phyloP scores from a whole-genome alignment of 2,329 filamentous ascomycete species.

The Endocalyx cinctus region DNA sequence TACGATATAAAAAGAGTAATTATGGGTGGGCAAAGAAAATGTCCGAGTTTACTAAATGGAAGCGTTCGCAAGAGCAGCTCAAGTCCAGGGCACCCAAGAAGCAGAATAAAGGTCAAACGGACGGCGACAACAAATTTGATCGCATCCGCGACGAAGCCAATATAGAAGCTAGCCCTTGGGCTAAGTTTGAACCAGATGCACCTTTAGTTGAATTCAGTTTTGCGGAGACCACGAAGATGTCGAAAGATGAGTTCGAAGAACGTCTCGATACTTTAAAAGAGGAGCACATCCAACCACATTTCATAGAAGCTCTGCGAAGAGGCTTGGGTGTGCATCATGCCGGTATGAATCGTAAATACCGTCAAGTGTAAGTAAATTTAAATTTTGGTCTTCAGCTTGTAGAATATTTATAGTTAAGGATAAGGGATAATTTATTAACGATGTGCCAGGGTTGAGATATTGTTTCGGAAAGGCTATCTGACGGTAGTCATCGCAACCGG shows the following conservation, averaged over 20 bases:
- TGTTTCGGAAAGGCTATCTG: slow-evolving; percentile 69
- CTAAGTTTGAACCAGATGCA: slow-evolving; percentile 62
- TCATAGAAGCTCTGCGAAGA: slow-evolving; percentile 58
- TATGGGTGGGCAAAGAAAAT: slow-evolving; percentile 58
- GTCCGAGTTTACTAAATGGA: slow-evolving; percentile 52
- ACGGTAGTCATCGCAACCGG: slow-evolving; percentile 70
- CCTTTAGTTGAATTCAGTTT: slow-evolving; percentile 63
- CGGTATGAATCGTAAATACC: slow-evolving; percentile 73
- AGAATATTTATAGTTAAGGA: no score
- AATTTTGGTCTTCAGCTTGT: no score
- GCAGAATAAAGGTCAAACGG: slow-evolving; percentile 30
- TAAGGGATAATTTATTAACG: no score
- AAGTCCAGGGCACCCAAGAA: slow-evolving; percentile 33
- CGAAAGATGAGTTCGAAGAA: slow-evolving; percentile 52
- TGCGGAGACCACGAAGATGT: slow-evolving; percentile 56
- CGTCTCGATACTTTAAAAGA: slow-evolving; percentile 47
- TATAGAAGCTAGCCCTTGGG: slow-evolving; percentile 52
- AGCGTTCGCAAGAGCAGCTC: slow-evolving; percentile 37
- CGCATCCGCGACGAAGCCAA: slow-evolving; percentile 50
- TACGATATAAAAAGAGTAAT: slow-evolving; percentile 51
- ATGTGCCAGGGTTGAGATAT: slow-evolving; percentile 69
- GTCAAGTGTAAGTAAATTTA: no score
- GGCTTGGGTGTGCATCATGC: slow-evolving; percentile 76
- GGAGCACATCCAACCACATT: slow-evolving; percentile 43
- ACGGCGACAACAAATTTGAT: no score